Evolutionary conservation across 2,329 filamentous ascomycete species (phyloP).

Genomic region (Cercospora sp.): DNA sequence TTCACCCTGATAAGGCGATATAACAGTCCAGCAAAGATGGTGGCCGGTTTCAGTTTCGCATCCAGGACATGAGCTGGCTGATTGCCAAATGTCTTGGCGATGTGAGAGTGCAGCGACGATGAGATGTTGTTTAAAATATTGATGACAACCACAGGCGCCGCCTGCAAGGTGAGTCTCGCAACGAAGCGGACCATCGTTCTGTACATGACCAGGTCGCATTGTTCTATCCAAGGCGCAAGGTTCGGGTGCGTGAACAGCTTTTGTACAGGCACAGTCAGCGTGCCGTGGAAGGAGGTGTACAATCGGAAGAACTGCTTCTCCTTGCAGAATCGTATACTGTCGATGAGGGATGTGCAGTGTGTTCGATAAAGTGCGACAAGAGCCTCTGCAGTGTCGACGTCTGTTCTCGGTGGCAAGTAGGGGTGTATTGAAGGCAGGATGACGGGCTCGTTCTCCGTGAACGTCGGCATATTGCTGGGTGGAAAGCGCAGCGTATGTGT

Average conservation of each 20-base stretch:
- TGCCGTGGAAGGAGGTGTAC: conserved; percentile 93
- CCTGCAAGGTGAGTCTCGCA: conserved; percentile 83
- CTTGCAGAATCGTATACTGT: conserved; percentile 93
- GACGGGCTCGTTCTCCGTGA: conserved; percentile 68
- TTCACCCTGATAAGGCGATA: conserved; percentile 90
- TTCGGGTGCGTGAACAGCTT: conserved; percentile 81
- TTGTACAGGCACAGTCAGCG: conserved; percentile 92
- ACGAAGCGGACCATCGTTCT: conserved; percentile 95
- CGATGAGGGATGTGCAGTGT: conserved; percentile 91
- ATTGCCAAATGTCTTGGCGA: conserved; percentile 79
- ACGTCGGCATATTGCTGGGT: conserved; percentile 56
- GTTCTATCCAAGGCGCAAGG: conserved; percentile 88
- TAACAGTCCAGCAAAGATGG: conserved; percentile 81
- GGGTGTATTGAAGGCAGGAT: conserved; percentile 80
- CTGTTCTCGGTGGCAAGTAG: conserved; percentile 78
- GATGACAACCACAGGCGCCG: conserved; percentile 82
- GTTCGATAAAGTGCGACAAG: conserved; percentile 86
- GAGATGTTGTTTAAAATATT: conserved; percentile 87
- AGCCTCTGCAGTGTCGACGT: conserved; percentile 81
- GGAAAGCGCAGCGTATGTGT: conserved; percentile 65
- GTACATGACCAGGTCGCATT: conserved; percentile 94
- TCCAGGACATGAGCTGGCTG: conserved; percentile 82
- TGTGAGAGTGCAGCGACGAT: conserved; percentile 74
- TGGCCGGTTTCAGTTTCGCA: conserved; percentile 84
- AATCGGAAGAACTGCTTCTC: conserved; percentile 96